These are phyloP conservation scores for Aciculosporium take DNA, from an alignment of 2,329 filamentous ascomycete genomes.

Conservation along the genomic window DNA sequence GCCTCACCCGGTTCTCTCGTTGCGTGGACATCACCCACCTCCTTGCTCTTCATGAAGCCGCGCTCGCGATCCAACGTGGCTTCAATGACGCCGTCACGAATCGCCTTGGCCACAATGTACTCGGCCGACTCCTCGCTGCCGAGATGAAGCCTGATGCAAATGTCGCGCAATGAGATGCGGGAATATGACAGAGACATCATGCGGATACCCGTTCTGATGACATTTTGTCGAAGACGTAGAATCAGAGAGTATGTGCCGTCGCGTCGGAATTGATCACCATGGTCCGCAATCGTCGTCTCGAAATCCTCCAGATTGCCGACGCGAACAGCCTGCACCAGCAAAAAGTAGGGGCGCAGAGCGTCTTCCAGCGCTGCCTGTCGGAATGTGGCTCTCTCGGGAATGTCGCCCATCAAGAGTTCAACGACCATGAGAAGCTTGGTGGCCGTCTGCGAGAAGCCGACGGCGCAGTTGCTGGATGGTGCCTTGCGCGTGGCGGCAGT, in stretches of 20 bases:
- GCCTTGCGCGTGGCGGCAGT: constrained; percentile 90
- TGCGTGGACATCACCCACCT: constrained; percentile 88
- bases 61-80: constrained; percentile 85
- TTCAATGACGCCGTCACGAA: constrained; percentile 93
- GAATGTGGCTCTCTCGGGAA: constrained; percentile 89
- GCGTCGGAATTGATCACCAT: constrained; percentile 74
- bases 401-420: constrained; percentile 95
- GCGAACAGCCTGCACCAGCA: constrained; percentile 86
- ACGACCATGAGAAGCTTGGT: constrained; percentile 95
- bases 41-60: constrained; percentile 98
- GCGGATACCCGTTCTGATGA: constrained; percentile 97
- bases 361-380: constrained; percentile 76
- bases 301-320: constrained; percentile 95
- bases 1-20: constrained; percentile 91
- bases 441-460: constrained; percentile 89
- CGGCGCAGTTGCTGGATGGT: constrained; percentile 73
- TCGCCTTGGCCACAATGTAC: constrained; percentile 98
- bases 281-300: constrained; percentile 67
- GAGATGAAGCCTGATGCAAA: constrained; percentile 86
- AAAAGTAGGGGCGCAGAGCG: constrained; percentile 81
- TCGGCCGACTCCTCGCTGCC: constrained; percentile 95
- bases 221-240: constrained; percentile 87
- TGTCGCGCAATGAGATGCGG: constrained; percentile 89
- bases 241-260: constrained; percentile 95
- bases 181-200: constrained; percentile 99